These are phyloP conservation scores for Alternaria sp. DNA, from an alignment of 2,329 filamentous ascomycete species.

Conservation along the genomic window DNA sequence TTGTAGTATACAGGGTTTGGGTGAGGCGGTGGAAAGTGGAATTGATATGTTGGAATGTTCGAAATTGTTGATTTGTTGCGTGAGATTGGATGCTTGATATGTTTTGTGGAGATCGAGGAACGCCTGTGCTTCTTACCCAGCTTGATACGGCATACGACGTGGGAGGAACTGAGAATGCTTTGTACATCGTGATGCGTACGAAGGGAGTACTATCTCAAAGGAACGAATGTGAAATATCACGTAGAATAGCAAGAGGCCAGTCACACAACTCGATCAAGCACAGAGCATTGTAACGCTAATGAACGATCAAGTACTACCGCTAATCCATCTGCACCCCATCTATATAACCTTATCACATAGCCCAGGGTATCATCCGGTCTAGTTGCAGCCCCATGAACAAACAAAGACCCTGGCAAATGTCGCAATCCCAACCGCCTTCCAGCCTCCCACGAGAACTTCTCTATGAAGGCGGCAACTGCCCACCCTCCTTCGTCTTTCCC, in stretches of 20 bases:
- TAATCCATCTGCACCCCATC: background rate
- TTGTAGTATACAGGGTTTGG: background rate
- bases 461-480: constrained; percentile 35
- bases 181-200: accelerated
- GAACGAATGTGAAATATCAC: background rate
- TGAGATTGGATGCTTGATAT: background rate
- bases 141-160: no score
- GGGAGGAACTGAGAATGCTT: no score
- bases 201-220: background rate
- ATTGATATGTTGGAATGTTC: constrained; percentile 2
- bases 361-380: background rate
- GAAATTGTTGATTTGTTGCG: background rate
- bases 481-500: constrained; percentile 31
- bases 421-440: background rate
- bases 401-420: background rate
- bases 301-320: background rate
- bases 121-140: no score
- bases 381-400: background rate
- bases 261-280: background rate
- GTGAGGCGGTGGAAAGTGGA: background rate
- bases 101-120: no score
- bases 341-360: background rate
- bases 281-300: background rate
- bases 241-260: background rate
- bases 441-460: background rate